Evolutionary conservation across 768 basidiomycete species (phyloP), one percentile per base, ranked within the genome.

Genomic region (Calvatia gigantea): DNA sequence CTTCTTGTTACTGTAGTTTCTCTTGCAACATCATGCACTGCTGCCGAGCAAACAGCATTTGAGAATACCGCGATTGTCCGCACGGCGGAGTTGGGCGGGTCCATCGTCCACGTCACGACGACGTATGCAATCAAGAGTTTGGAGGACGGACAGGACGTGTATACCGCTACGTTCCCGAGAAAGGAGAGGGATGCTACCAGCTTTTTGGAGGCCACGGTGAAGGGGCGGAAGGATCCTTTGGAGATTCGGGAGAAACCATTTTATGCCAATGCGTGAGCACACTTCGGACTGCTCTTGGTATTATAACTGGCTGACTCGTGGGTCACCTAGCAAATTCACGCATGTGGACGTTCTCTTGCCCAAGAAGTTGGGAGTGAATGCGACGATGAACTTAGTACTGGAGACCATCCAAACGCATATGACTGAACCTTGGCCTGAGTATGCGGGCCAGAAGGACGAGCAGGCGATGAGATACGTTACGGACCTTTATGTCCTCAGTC

Each of bases 51-150:
- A 54, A 74, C 75, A 63, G 79, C 85, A 1, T 92, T 92, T 72
- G 91, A 92, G 80, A 94, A 94, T 62, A 91, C 89, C 19, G 91
- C 88, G 59, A 80, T 98, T 58, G 90, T 94, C 29, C 87, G 93
- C 64, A 86, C 89, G 4, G 77, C 94, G 57, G 95, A 97, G 63
- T 88, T 97, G 21, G 93, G 89, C 32, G 95, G 95, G 49, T 80
- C 94, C 17, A 79, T 92, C 21, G 88, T 93, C 54, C 86, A 89
- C 74, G 84, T 94, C 76, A 90, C 85, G 51, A 96, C 94, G 43
- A 90, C 92, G 45, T 97, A 88, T 71, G 85, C 89, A 17, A 82
- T 93, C 67, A 89, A 84, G 66, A 82, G 90, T 33, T 78, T 88
- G 41, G 77, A 82, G 60, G 74, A 81, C 57, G 79, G 74, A 31